Evolutionary conservation across 1,284 basidiomycete genomes (phyloP).

Genomic region (Fereydounia khargensis): DNA sequence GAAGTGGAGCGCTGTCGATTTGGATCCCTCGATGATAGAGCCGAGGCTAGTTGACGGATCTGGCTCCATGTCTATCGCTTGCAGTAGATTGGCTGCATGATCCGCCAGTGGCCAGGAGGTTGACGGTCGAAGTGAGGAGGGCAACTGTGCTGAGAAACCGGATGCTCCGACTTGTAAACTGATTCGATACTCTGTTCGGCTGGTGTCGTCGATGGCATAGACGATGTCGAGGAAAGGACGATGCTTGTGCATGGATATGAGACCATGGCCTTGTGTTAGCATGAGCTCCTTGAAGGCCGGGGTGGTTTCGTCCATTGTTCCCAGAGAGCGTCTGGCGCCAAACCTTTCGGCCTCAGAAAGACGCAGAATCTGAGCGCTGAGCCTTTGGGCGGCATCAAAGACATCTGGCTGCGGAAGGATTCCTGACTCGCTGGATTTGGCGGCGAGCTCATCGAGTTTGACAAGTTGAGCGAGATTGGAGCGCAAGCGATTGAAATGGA

Average conservation of each 20-base stretch:
- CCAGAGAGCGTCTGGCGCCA: background rate
- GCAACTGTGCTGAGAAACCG: too few species aligned
- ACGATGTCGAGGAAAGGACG: slow-evolving; percentile 15
- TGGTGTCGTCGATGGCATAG: slow-evolving; percentile 14
- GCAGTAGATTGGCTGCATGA: slow-evolving; percentile 4
- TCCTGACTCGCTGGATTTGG: background rate
- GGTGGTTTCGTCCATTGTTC: slow-evolving; percentile 3
- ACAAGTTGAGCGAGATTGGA: slow-evolving; percentile 7
- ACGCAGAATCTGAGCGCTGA: slow-evolving; percentile 3
- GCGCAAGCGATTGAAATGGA: slow-evolving; percentile 14
- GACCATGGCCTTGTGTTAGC: slow-evolving; percentile 21
- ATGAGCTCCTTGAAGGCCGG: background rate
- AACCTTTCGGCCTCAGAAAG: slow-evolving; percentile 6
- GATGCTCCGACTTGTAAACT: background rate
- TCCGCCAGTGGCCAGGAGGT: slow-evolving; percentile 15
- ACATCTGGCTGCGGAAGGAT: slow-evolving; percentile 1
- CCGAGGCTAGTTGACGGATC: slow-evolving; percentile 8
- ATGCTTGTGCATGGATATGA: slow-evolving; percentile 9
- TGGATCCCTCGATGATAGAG: slow-evolving; percentile 7
- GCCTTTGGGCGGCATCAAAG: slow-evolving; percentile 25
- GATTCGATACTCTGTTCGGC: slow-evolving; percentile 13
- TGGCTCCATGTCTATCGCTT: background rate
- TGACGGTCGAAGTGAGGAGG: too few species aligned
- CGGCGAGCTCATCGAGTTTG: slow-evolving; percentile 15
- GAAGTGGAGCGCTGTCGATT: slow-evolving; percentile 15